phyloP scores from a whole-genome alignment of 371 early-diverging fungal species.

The Rhizopus delemar region DNA sequence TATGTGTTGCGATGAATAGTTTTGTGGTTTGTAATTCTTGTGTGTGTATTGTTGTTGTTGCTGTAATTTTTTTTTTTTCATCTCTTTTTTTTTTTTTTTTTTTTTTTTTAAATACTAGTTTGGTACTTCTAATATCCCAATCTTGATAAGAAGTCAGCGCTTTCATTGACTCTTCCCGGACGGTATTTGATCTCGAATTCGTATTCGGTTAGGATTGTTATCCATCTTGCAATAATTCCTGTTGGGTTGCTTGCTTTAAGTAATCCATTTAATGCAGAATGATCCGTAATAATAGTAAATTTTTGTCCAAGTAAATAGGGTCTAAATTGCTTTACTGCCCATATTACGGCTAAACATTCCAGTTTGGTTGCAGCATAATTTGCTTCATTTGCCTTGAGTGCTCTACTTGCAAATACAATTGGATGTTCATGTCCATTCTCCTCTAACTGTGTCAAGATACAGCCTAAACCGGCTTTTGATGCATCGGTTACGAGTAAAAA shows the following conservation, averaged over 20 bases:
- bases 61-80: too few species aligned
- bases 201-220: background rate
- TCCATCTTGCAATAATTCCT: background rate
- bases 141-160: slow-evolving; percentile 2
- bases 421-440: too few species aligned
- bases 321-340: background rate
- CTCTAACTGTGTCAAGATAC: too few species aligned
- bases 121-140: background rate
- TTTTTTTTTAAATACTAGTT: too few species aligned
- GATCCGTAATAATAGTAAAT: background rate
- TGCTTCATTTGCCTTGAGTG: background rate
- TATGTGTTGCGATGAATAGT: too few species aligned
- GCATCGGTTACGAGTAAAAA: too few species aligned
- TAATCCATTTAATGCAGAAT: background rate
- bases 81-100: too few species aligned
- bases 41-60: too few species aligned
- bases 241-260: slow-evolving; percentile 1
- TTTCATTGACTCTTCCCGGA: slow-evolving; percentile 3
- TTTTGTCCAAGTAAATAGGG: background rate
- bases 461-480: too few species aligned
- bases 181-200: slow-evolving; percentile 5
- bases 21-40: too few species aligned
- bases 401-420: too few species aligned
- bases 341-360: slow-evolving; percentile 3
- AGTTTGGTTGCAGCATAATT: slow-evolving; percentile 8